A percentile compares a stretch with the other conserved stretches of the same genome.
These are phyloP conservation scores for Pulveroboletus ravenelii DNA, from an alignment of 768 basidiomycete species.

Conservation along the genomic window DNA sequence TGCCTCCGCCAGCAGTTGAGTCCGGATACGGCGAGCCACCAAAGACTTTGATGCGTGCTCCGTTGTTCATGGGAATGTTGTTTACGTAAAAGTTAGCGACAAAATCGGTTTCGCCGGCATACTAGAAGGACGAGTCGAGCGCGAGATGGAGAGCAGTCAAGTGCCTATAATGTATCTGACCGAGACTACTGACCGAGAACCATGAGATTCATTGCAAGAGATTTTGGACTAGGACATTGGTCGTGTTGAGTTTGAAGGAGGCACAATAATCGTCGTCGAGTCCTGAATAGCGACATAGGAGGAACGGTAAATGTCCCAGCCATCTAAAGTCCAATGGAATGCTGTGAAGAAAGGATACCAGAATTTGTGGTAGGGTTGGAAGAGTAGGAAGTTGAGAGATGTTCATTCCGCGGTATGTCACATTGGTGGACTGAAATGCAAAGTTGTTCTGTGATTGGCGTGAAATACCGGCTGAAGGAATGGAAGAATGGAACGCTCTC, in stretches of 20 bases:
- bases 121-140: constrained; percentile 11
- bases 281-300: constrained; percentile 32
- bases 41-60: constrained; percentile 50
- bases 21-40: constrained; percentile 39
- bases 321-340: constrained; percentile 25
- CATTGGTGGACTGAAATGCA: constrained; percentile 19
- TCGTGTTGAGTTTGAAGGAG: constrained; percentile 29
- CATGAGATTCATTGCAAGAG: constrained; percentile 38
- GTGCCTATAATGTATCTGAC: constrained; percentile 28
- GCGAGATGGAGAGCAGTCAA: background rate
- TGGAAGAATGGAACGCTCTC: constrained; percentile 28
- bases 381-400: constrained; percentile 34
- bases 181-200: constrained; percentile 47
- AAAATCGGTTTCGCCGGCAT: constrained; percentile 37
- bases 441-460: too few relatives aligned
- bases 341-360: constrained; percentile 13
- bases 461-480: background rate
- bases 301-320: constrained; percentile 48
- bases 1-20: constrained; percentile 39
- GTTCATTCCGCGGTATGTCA: too few relatives aligned
- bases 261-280: constrained; percentile 39
- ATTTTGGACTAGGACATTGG: constrained; percentile 38
- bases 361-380: constrained; percentile 33
- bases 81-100: constrained; percentile 40
- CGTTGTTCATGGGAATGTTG: constrained; percentile 41